Evolutionary conservation across 2,329 filamentous ascomycete species (phyloP).

Genomic region (Beauveria scarabaeidicola): DNA sequence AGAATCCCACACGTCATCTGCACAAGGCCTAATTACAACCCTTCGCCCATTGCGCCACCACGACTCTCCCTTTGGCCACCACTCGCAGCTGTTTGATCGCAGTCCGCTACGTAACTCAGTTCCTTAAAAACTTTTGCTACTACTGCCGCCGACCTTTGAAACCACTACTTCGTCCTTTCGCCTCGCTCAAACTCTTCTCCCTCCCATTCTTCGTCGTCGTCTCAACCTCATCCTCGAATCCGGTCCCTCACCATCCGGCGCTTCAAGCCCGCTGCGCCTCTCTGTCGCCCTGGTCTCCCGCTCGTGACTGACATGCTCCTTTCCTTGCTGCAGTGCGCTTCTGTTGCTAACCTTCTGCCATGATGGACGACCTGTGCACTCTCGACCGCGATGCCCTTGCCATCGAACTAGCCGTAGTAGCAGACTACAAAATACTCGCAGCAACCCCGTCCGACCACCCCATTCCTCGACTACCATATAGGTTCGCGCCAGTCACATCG

Average conservation of each 20-base stretch:
- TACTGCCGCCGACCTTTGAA: too few relatives aligned
- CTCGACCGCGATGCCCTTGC: not conserved
- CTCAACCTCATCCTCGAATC: not conserved
- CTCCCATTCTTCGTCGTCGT: not conserved
- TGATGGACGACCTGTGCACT: not conserved
- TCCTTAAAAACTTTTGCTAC: not conserved
- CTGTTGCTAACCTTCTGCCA: not conserved
- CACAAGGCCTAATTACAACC: not conserved
- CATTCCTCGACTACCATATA: not conserved
- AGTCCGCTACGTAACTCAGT: not conserved
- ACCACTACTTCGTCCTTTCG: not conserved
- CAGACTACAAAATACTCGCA: not conserved
- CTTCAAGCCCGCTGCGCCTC: not conserved
- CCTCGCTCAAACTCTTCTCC: not conserved
- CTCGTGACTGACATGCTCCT: conserved; percentile 7
- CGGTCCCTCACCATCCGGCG: not conserved
- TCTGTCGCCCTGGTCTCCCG: not conserved
- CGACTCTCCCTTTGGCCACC: not conserved
- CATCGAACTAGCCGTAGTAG: too few relatives aligned
- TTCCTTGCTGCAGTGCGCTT: not conserved
- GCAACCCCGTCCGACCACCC: not conserved
- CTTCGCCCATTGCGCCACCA: not conserved
- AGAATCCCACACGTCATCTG: not conserved
- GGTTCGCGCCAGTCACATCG: not conserved
- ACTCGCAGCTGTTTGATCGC: not conserved